Evolutionary conservation across 192 early-diverging fungal genomes (phyloP).

Genomic region (Coemansia interrupta): DNA sequence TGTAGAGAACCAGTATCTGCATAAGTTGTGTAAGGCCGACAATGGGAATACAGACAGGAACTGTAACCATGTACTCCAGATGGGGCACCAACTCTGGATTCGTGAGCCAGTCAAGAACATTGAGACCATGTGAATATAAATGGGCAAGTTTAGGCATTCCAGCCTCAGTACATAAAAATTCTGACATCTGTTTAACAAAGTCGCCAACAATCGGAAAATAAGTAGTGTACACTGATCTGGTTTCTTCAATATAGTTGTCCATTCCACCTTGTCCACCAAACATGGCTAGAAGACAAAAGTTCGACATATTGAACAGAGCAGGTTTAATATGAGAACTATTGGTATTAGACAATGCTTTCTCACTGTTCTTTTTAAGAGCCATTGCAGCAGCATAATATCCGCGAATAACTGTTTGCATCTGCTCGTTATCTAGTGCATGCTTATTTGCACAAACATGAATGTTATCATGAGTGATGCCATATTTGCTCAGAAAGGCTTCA

Average conservation of each 20-base stretch:
- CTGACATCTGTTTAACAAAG: conserved; percentile 70
- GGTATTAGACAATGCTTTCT: neutral
- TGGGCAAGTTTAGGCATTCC: conserved; percentile 55
- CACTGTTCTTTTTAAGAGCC: too few species aligned
- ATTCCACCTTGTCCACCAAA: conserved; percentile 96
- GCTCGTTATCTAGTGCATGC: neutral
- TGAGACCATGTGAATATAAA: conserved; percentile 65
- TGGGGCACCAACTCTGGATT: conserved; percentile 67
- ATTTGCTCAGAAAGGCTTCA: conserved; percentile 7
- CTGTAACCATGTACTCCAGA: conserved; percentile 70
- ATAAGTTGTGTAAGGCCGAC: conserved; percentile 89
- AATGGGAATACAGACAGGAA: conserved; percentile 78
- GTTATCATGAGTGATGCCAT: neutral
- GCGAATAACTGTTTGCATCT: conserved; percentile 13
- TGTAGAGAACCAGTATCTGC: conserved; percentile 80
- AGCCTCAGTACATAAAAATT: conserved; percentile 58
- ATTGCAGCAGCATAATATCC: conserved; percentile 12
- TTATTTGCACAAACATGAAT: conserved; percentile 12
- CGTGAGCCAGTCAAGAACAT: conserved; percentile 78
- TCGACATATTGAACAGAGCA: conserved; percentile 17
- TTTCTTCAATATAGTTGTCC: conserved; percentile 90
- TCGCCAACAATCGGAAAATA: conserved; percentile 70
- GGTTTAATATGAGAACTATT: neutral
- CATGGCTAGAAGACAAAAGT: conserved; percentile 59
- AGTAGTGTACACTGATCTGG: conserved; percentile 68